These are phyloP conservation scores for Populus pruinosa DNA, from an alignment of 345 rosid species.

Conservation along the genomic window DNA sequence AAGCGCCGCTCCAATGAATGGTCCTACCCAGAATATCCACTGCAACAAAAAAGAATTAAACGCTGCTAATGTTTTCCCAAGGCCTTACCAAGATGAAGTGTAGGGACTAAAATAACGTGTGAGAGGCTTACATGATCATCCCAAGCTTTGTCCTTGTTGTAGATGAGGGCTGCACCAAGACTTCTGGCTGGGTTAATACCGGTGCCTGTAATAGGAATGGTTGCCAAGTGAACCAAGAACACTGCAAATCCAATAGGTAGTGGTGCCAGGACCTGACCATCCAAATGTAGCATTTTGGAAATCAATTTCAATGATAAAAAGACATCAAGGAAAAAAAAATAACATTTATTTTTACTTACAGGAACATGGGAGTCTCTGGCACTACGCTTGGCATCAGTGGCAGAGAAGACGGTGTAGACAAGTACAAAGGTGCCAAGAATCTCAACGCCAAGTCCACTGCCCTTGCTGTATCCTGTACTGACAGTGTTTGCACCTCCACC, in stretches of 20 bases:
- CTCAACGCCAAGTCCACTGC: slow-evolving; percentile 19
- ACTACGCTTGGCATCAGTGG: slow-evolving; percentile 16
- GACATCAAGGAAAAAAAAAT: neutral
- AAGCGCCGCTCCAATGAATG: slow-evolving; percentile 20
- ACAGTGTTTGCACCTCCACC: slow-evolving; percentile 20
- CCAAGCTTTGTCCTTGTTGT: slow-evolving; percentile 44
- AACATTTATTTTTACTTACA: neutral
- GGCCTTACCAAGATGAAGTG: neutral
- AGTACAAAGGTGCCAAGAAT: slow-evolving; percentile 19
- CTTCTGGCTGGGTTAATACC: slow-evolving; percentile 55
- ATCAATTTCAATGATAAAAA: neutral
- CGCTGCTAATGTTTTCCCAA: neutral
- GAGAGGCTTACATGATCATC: slow-evolving; percentile 35
- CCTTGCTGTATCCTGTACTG: slow-evolving; percentile 4
- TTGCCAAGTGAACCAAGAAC: slow-evolving; percentile 50
- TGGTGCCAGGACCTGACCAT: slow-evolving; percentile 46
- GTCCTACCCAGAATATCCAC: slow-evolving; percentile 29
- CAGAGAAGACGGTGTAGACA: slow-evolving; percentile 19
- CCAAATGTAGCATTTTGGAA: neutral
- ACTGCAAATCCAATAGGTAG: slow-evolving; percentile 54
- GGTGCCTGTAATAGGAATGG: slow-evolving; percentile 48
- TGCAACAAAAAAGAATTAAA: neutral
- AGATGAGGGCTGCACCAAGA: slow-evolving; percentile 49
- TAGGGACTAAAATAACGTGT: neutral
- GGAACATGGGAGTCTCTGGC: slow-evolving; percentile 23